Percentiles rank a stretch among this genome's conserved stretches.
phyloP scores from a whole-genome alignment of 202 grass and related monocot genomes.

The Saccharum hybrid region DNA sequence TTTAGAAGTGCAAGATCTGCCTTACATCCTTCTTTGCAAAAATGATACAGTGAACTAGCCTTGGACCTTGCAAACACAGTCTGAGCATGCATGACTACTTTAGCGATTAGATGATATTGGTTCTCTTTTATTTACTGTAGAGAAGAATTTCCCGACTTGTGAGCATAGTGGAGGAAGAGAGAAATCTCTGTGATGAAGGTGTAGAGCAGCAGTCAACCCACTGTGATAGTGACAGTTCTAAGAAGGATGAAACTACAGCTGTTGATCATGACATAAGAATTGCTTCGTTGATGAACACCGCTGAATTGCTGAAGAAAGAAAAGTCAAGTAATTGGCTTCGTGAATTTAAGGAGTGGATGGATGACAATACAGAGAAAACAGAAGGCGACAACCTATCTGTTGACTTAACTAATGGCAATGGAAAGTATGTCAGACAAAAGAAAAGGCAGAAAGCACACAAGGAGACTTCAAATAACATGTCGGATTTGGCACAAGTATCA shows the following conservation, averaged over 20 bases:
- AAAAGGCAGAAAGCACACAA: slow-evolving; percentile 52
- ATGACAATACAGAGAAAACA: slow-evolving; percentile 62
- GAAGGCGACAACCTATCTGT: slow-evolving; percentile 41
- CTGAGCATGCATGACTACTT: slow-evolving; percentile 19
- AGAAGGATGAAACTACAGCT: slow-evolving; percentile 74
- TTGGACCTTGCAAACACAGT: no score
- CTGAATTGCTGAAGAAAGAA: slow-evolving; percentile 91
- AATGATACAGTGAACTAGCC: slow-evolving; percentile 31
- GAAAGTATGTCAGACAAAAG: slow-evolving; percentile 48
- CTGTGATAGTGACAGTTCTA: slow-evolving; percentile 66
- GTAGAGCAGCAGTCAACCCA: slow-evolving; percentile 67
- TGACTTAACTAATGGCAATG: slow-evolving; percentile 52
- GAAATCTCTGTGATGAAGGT: slow-evolving; percentile 53
- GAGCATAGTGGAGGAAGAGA: slow-evolving; percentile 78
- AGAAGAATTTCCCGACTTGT: slow-evolving; percentile 84
- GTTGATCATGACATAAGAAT: slow-evolving; percentile 68
- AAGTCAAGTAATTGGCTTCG: slow-evolving; percentile 77
- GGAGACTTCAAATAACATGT: slow-evolving; percentile 44
- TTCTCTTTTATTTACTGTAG: slow-evolving; percentile 59
- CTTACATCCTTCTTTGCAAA: not conserved
- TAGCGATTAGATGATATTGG: slow-evolving; percentile 13
- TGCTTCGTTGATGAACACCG: slow-evolving; percentile 69
- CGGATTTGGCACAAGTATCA: slow-evolving; percentile 44
- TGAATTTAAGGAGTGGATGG: slow-evolving; percentile 97
- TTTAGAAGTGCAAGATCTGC: slow-evolving; percentile 34